phyloP scores from a whole-genome alignment of 192 early-diverging fungal genomes.

The Rhizophagus clarus region DNA sequence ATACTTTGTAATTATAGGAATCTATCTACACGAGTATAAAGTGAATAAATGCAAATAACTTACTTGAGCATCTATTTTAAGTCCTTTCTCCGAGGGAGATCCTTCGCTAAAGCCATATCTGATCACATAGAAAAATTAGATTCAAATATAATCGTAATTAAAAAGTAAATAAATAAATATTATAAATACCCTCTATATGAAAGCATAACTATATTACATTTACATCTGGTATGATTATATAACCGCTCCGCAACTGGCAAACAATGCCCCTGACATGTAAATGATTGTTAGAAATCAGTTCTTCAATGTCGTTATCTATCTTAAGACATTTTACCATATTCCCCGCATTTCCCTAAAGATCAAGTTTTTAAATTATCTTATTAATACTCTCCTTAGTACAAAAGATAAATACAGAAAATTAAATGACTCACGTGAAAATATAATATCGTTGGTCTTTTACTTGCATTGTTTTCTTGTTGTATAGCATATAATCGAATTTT shows the following conservation, averaged over 20 bases:
- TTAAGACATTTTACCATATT: constrained; percentile 60
- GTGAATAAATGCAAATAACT: not conserved
- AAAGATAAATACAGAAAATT: not conserved
- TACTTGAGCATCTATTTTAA: constrained; percentile 85
- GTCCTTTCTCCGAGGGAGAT: constrained; percentile 78
- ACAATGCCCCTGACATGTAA: constrained; percentile 73
- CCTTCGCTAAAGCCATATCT: constrained; percentile 90
- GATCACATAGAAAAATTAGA: not conserved
- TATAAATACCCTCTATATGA: constrained; percentile 85
- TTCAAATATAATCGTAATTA: not conserved
- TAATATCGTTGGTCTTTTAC: constrained; percentile 70
- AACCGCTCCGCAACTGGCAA: constrained; percentile 88
- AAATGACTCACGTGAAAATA: constrained; percentile 73
- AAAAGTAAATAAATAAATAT: not conserved
- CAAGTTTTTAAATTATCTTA: not conserved
- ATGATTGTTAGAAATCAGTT: not conserved
- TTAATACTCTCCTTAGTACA: not conserved
- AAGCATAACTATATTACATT: constrained; percentile 92
- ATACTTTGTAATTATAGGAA: not conserved
- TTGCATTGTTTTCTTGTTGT: constrained; percentile 57
- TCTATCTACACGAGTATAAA: not conserved
- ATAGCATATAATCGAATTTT: constrained; percentile 81
- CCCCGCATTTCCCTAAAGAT: constrained; percentile 85
- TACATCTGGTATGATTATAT: constrained; percentile 47
- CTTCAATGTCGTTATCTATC: not conserved